Conservation (phyloP, 352 stramenopile species). For the Thalassiosira hispida region DNA sequence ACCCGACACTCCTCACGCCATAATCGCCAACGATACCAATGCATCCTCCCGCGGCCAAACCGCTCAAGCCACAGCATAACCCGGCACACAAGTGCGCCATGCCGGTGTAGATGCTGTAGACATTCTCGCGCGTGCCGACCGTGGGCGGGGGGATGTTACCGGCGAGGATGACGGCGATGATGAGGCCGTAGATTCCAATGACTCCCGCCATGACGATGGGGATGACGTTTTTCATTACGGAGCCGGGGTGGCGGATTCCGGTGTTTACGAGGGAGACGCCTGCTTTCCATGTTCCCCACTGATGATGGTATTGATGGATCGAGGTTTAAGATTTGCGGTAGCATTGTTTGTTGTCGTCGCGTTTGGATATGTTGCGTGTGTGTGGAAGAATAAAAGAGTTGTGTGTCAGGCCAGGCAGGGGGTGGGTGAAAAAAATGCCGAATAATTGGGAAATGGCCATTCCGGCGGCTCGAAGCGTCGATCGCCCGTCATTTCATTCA, state of each 20-base stretch:
- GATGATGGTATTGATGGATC: background rate
- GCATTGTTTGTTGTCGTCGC: background rate
- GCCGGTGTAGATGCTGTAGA: conserved; percentile 78
- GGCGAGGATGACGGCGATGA: conserved; percentile 93
- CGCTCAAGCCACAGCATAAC: conserved; percentile 92
- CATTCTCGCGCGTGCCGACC: conserved; percentile 62
- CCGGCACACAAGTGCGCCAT: conserved; percentile 86
- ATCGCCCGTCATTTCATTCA: too few species aligned
- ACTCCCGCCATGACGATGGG: conserved; percentile 85
- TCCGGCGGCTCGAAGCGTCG: too few species aligned
- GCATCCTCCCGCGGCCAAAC: conserved; percentile 92
- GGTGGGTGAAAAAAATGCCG: too few species aligned
- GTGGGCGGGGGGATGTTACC: conserved; percentile 87
- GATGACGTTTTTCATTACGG: conserved; percentile 86
- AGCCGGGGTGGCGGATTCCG: conserved; percentile 76
- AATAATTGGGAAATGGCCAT: background rate
- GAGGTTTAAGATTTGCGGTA: too few species aligned
- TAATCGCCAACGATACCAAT: conserved; percentile 93
- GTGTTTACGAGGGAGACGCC: conserved; percentile 77
- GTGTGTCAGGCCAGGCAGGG: too few species aligned
- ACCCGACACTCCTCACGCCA: conserved; percentile 79
- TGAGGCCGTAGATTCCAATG: conserved; percentile 95
- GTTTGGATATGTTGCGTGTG: background rate
- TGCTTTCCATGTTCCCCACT: conserved; percentile 81
- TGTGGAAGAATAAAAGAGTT: too few species aligned